Evolutionary conservation across 2,329 filamentous ascomycete species (phyloP).

Genomic region (Epichloe brachyelytri): DNA sequence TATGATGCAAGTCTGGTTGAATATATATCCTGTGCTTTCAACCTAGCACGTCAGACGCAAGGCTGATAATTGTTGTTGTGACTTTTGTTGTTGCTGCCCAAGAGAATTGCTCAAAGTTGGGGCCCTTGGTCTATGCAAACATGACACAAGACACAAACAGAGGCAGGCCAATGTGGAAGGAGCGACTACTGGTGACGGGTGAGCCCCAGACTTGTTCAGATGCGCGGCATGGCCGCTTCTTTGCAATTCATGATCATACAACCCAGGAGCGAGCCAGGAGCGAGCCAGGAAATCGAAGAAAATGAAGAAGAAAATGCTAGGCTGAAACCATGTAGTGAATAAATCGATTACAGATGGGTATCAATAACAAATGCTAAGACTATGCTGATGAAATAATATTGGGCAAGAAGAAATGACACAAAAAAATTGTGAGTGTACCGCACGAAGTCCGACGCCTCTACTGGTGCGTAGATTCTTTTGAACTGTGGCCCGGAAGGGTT

Average conservation of each 20-base stretch:
- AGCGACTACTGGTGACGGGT: not conserved
- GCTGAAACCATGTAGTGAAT: not conserved
- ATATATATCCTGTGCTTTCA: not conserved
- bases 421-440: not conserved
- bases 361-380: constrained; percentile 2
- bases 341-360: not conserved
- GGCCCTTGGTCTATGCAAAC: not conserved
- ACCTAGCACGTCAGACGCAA: not conserved
- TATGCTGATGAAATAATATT: not conserved
- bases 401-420: not conserved
- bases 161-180: constrained; percentile 1
- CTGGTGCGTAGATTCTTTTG: no score
- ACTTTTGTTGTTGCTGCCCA: not conserved
- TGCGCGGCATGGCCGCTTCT: not conserved
- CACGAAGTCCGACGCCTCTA: no score
- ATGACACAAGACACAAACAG: not conserved
- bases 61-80: not conserved
- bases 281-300: not conserved
- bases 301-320: not conserved
- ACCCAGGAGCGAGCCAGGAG: no score
- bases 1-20: not conserved
- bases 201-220: not conserved
- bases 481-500: not conserved
- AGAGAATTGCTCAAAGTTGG: not conserved
- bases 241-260: not conserved